These are phyloP conservation scores for Ophiocytium majus DNA, from an alignment of 352 stramenopile genomes.

Conservation along the genomic window DNA sequence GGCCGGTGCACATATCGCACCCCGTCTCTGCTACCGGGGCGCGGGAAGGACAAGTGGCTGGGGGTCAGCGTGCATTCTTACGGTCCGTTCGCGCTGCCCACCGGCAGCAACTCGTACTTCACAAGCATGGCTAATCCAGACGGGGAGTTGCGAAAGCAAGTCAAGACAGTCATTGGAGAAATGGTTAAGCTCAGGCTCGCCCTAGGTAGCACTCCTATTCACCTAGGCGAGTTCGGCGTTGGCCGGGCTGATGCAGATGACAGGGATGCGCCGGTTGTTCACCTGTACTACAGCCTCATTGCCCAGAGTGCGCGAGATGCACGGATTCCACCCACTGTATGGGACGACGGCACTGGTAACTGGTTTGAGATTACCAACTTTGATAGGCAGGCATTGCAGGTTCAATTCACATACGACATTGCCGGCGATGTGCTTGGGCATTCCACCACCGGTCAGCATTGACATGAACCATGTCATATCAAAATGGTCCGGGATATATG, in stretches of 20 bases:
- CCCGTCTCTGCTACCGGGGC: not conserved
- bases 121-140: not conserved
- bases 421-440: not conserved
- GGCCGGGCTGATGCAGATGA: not conserved
- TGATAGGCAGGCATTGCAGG: not conserved
- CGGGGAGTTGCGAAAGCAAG: not conserved
- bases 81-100: not conserved
- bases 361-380: not conserved
- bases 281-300: not conserved
- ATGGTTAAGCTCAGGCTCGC: not conserved
- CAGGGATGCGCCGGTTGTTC: not conserved
- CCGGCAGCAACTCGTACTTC: not conserved
- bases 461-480: no score
- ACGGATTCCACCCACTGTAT: not conserved
- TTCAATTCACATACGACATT: not conserved
- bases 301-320: not conserved
- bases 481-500: no score
- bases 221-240: not conserved
- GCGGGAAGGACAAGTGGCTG: not conserved
- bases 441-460: no score
- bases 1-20: not conserved
- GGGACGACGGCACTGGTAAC: not conserved
- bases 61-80: not conserved
- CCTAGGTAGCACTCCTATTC: not conserved
- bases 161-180: not conserved